Conservation (phyloP, 78 protist genomes). For the Cavenderia fasciculata region DNA sequence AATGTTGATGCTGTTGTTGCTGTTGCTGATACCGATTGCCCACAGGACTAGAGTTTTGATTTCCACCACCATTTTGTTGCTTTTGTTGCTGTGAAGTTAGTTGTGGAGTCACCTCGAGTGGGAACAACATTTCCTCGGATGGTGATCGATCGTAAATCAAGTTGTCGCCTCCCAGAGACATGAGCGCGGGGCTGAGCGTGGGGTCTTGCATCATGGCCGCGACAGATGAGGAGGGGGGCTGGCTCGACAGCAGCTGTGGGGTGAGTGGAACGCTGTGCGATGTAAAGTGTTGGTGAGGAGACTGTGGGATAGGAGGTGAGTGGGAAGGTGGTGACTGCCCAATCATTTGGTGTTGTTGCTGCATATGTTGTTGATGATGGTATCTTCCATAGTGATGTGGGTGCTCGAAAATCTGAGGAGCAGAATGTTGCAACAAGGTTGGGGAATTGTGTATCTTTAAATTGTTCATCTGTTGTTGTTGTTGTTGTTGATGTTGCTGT, state of each 20-base stretch:
- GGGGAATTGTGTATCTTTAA: conserved; percentile 6
- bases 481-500: conserved; percentile 17
- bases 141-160: conserved; percentile 74
- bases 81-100: conserved; percentile 11
- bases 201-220: conserved; percentile 22
- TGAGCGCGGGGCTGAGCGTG: neutral
- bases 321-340: conserved; percentile 61
- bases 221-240: neutral
- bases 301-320: conserved; percentile 23
- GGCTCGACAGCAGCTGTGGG: conserved; percentile 21
- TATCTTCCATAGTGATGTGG: conserved; percentile 2
- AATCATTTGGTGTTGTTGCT: neutral
- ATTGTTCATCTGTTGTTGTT: conserved; percentile 19
- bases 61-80: neutral
- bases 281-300: neutral
- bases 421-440: neutral
- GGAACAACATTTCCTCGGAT: conserved; percentile 49
- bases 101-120: conserved; percentile 52
- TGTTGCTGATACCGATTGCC: neutral
- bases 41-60: neutral
- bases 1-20: neutral
- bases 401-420: conserved; percentile 1
- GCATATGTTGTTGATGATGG: conserved; percentile 34
- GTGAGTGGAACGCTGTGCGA: conserved; percentile 20
- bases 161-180: neutral